phyloP scores from a whole-genome alignment of 768 basidiomycete genomes.

The Termitomyces sp. region DNA sequence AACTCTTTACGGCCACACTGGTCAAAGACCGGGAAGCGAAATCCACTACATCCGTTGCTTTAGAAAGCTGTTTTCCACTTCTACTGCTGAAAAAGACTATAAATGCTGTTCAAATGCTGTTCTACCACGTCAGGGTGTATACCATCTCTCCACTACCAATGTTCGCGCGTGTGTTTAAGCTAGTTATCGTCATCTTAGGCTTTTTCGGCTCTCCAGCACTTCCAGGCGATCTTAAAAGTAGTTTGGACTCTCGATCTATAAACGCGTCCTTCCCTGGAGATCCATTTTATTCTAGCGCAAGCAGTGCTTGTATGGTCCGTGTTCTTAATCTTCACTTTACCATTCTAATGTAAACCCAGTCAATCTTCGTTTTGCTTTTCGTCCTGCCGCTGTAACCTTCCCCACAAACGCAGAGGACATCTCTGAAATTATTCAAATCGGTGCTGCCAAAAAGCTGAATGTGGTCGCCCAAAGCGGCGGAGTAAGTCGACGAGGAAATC shows the following conservation, averaged over 20 bases:
- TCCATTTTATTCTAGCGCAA: slow-evolving; percentile 8
- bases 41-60: too few species aligned
- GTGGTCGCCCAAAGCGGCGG: slow-evolving; percentile 44
- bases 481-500: slow-evolving; percentile 20
- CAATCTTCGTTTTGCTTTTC: slow-evolving; percentile 34
- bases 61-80: too few species aligned
- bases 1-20: too few species aligned
- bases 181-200: neutral
- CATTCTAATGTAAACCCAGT: slow-evolving; percentile 12
- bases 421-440: slow-evolving; percentile 30
- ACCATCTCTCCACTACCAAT: neutral
- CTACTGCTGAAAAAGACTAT: too few species aligned
- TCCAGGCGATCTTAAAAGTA: neutral
- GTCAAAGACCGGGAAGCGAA: too few species aligned
- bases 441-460: slow-evolving; percentile 24
- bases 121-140: neutral
- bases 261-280: slow-evolving; percentile 17
- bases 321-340: neutral
- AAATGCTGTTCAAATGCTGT: neutral
- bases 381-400: slow-evolving; percentile 33
- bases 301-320: slow-evolving; percentile 11
- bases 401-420: slow-evolving; percentile 30
- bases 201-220: neutral
- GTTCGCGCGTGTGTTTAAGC: neutral
- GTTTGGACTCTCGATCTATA: slow-evolving; percentile 9